Evolutionary conservation across 345 rosid genomes (phyloP).

Genomic region (Citrus mangshanensis): DNA sequence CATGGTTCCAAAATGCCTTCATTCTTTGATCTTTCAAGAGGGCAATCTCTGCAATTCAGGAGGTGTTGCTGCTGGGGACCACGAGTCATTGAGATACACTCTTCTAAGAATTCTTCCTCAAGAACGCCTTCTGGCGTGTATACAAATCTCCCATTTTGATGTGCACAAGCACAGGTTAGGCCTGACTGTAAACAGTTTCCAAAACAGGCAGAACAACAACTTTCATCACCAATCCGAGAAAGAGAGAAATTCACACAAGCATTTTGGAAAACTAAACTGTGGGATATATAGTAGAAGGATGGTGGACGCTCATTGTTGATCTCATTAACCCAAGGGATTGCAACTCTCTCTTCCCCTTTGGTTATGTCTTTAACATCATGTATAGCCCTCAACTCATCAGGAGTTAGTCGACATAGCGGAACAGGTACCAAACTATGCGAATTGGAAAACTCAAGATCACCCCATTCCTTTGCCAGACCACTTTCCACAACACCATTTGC

Average conservation of each 20-base stretch:
- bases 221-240: conserved; percentile 45
- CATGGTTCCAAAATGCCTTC: conserved; percentile 56
- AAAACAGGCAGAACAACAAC: conserved; percentile 64
- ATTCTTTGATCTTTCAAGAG: conserved; percentile 58
- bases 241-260: conserved; percentile 64
- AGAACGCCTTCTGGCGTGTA: conserved; percentile 60
- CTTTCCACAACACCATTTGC: conserved; percentile 31
- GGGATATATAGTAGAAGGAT: conserved; percentile 56
- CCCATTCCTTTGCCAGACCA: conserved; percentile 12
- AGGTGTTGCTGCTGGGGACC: conserved; percentile 49
- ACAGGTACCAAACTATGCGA: conserved; percentile 43
- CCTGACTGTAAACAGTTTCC: conserved; percentile 65
- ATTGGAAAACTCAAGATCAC: conserved; percentile 3
- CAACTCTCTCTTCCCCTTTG: conserved; percentile 63
- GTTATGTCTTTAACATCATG: conserved; percentile 50
- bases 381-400: conserved; percentile 50
- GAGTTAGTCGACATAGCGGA: conserved; percentile 43
- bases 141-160: conserved; percentile 38
- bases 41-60: conserved; percentile 63
- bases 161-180: conserved; percentile 55
- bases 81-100: conserved; percentile 53
- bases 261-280: conserved; percentile 47
- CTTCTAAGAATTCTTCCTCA: conserved; percentile 57
- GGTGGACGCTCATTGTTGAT: conserved; percentile 53
- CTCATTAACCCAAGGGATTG: conserved; percentile 79